phyloP scores from a whole-genome alignment of 2,329 filamentous ascomycete species.

The Biscogniauxia marginata region DNA sequence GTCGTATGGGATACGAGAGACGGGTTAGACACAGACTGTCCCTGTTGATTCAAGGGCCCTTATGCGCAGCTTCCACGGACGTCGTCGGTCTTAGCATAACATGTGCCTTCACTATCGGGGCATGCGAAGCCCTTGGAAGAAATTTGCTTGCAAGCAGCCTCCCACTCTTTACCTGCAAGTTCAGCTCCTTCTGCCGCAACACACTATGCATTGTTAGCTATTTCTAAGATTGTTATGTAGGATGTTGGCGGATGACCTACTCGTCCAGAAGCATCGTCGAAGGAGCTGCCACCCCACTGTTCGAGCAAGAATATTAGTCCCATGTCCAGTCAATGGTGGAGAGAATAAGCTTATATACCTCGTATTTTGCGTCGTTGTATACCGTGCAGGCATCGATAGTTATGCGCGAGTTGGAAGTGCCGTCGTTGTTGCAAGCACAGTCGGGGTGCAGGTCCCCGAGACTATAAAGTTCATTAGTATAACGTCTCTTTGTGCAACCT shows the following conservation, averaged over 20 bases:
- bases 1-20: no score
- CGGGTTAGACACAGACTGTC: no score
- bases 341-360: background rate
- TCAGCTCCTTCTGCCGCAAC: no score
- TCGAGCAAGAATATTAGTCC: background rate
- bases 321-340: no score
- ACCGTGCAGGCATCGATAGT: background rate
- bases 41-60: no score
- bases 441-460: background rate
- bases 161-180: background rate
- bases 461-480: background rate
- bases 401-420: background rate
- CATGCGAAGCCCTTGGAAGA: background rate
- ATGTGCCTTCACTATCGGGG: no score
- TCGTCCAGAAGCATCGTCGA: background rate
- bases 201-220: no score
- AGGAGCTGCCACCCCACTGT: background rate
- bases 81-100: no score
- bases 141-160: background rate
- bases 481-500: no score
- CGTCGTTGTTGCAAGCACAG: slow-evolving; percentile 1
- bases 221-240: background rate
- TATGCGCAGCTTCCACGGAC: no score
- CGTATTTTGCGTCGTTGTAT: background rate
- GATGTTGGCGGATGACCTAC: background rate